Conservation (phyloP, 441 rosid genomes). For the Daphne laureola region DNA sequence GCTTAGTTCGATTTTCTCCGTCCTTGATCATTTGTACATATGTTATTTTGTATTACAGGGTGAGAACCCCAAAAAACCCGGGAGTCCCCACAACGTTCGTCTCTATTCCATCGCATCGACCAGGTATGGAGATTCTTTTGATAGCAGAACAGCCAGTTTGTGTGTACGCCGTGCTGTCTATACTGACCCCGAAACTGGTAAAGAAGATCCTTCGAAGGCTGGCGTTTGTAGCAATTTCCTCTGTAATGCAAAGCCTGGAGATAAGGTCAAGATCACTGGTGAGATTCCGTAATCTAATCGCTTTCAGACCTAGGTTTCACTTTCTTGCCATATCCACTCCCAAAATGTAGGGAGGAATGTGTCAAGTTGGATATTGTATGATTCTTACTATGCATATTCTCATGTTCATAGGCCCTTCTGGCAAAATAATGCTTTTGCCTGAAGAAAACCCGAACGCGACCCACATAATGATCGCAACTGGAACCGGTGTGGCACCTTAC, state of each 20-base stretch:
- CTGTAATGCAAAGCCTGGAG: conserved; percentile 88
- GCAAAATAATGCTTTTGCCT: conserved; percentile 96
- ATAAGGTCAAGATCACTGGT: conserved; percentile 85
- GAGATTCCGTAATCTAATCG: conserved; percentile 10
- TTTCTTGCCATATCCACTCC: no score
- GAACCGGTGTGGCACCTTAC: conserved; percentile 92
- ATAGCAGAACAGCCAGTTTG: conserved; percentile 79
- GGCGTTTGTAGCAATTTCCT: conserved; percentile 94
- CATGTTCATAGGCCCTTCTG: conserved; percentile 68
- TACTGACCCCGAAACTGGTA: conserved; percentile 81
- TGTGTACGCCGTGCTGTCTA: conserved; percentile 98
- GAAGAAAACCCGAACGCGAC: conserved; percentile 75
- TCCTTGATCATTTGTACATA: background rate
- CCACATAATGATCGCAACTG: conserved; percentile 95
- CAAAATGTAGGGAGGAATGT: no score
- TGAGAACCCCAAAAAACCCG: conserved; percentile 95
- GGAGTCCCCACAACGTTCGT: conserved; percentile 74
- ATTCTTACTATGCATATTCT: no score
- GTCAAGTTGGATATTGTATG: no score
- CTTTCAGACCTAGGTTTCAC: background rate
- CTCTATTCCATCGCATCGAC: conserved; percentile 95
- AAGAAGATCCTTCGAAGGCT: conserved; percentile 82
- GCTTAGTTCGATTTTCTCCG: background rate
- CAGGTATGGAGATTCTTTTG: conserved; percentile 83
- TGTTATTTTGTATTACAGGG: conserved; percentile 40